Conservation (phyloP, 768 basidiomycete genomes). For the Calocybe gangraenosa region DNA sequence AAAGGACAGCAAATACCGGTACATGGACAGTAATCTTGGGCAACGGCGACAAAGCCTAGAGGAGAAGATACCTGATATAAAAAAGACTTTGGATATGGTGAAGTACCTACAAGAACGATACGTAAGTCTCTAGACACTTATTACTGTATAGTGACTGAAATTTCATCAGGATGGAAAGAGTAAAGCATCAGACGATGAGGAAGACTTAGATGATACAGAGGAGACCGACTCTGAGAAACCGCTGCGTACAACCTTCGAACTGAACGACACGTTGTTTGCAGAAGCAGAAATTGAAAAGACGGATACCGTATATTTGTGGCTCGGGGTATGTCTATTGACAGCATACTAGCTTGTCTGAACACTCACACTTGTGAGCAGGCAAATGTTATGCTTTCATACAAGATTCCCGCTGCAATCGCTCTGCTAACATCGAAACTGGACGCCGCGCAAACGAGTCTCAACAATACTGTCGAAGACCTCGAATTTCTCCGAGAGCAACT, state of each 20-base stretch:
- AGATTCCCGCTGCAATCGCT: slow-evolving; percentile 68
- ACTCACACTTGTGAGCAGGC: slow-evolving; percentile 48
- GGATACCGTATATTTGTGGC: slow-evolving; percentile 91
- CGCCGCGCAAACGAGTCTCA: slow-evolving; percentile 61
- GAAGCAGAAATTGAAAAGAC: slow-evolving; percentile 86
- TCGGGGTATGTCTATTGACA: slow-evolving; percentile 63
- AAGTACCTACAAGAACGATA: slow-evolving; percentile 70
- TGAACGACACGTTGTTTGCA: slow-evolving; percentile 93
- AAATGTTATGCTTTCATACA: slow-evolving; percentile 96
- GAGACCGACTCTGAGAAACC: slow-evolving; percentile 45
- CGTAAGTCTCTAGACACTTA: slow-evolving; percentile 35
- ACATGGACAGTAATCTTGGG: slow-evolving; percentile 88
- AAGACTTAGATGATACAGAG: slow-evolving; percentile 51
- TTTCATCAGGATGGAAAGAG: slow-evolving; percentile 55
- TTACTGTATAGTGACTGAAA: background rate
- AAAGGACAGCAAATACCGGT: slow-evolving; percentile 90
- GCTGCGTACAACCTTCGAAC: slow-evolving; percentile 84
- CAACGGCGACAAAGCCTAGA: slow-evolving; percentile 77
- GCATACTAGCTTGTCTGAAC: background rate
- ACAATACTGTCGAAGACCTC: slow-evolving; percentile 78
- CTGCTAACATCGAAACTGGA: slow-evolving; percentile 74
- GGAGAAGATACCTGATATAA: slow-evolving; percentile 95
- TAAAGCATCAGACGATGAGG: slow-evolving; percentile 36
- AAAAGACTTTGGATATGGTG: slow-evolving; percentile 89
- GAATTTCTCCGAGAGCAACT: slow-evolving; percentile 93